Percentiles rank a stretch among this genome's conserved stretches.
These are phyloP conservation scores for Diaporthe sp. DNA, from an alignment of 2,329 filamentous ascomycete genomes.

Conservation along the genomic window DNA sequence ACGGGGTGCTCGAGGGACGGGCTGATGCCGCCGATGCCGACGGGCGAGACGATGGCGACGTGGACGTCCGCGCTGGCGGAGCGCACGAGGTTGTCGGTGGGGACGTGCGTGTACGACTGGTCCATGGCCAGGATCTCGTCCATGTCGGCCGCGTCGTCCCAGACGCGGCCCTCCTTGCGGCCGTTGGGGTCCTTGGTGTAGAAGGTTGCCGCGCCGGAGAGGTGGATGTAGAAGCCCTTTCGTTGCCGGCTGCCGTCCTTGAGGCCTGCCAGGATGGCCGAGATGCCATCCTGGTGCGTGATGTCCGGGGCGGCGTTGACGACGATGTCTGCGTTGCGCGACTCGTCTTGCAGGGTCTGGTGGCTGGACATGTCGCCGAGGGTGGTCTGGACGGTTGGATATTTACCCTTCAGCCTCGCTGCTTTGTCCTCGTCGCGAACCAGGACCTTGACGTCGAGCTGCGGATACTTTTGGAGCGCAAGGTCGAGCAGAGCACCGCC, in stretches of 20 bases:
- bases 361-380: conserved; percentile 36
- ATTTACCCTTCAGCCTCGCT: conserved; percentile 34
- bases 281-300: conserved; percentile 41
- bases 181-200: conserved; percentile 40
- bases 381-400: conserved; percentile 34
- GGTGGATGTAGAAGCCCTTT: conserved; percentile 43
- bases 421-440: conserved; percentile 36
- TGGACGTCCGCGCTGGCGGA: conserved; percentile 34
- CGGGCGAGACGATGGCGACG: conserved; percentile 42
- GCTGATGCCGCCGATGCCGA: conserved; percentile 34
- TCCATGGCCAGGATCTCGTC: conserved; percentile 38
- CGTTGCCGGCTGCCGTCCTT: conserved; percentile 13
- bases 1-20: conserved; percentile 33
- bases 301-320: conserved; percentile 41
- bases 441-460: conserved; percentile 31
- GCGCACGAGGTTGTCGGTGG: conserved; percentile 41
- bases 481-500: conserved; percentile 31
- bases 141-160: conserved; percentile 43
- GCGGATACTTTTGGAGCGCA: not conserved
- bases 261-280: conserved; percentile 33
- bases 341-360: conserved; percentile 7
- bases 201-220: conserved; percentile 42
- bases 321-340: conserved; percentile 41
- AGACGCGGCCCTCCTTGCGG: conserved; percentile 28
- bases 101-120: conserved; percentile 36